phyloP scores from a whole-genome alignment of 768 basidiomycete species.

The Amanita inopinata region DNA sequence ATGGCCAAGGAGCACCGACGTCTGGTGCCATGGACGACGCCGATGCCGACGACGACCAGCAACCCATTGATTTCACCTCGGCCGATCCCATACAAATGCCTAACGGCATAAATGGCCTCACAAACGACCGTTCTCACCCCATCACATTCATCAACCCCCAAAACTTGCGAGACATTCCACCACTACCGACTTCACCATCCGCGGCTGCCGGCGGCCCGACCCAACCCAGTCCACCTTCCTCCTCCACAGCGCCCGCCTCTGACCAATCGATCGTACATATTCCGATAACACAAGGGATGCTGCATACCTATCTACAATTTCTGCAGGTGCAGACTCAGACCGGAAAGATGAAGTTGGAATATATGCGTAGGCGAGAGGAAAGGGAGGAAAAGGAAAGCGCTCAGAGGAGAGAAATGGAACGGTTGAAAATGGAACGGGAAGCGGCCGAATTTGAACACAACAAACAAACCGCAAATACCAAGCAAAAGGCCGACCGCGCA shows the following conservation, averaged over 20 bases:
- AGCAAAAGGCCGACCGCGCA: constrained; percentile 57
- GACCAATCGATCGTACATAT: constrained; percentile 39
- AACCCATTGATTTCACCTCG: constrained; percentile 30
- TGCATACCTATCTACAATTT: constrained; percentile 47
- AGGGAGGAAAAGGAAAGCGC: constrained; percentile 53
- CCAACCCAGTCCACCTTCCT: constrained; percentile 10
- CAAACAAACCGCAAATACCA: constrained; percentile 40
- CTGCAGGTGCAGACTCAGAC: constrained; percentile 62
- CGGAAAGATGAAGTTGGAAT: constrained; percentile 61
- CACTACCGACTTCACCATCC: constrained; percentile 10
- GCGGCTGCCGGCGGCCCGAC: constrained; percentile 14
- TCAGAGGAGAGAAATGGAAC: constrained; percentile 42
- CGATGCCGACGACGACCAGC: constrained; percentile 41
- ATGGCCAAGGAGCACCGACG: constrained; percentile 22
- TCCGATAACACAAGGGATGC: constrained; percentile 45
- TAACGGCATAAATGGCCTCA: constrained; percentile 22
- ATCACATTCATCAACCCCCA: constrained; percentile 8
- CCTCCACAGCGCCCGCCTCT: constrained; percentile 10
- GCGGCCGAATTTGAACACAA: constrained; percentile 43
- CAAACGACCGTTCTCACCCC: constrained; percentile 16
- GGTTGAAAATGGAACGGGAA: constrained; percentile 45
- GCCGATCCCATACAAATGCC: constrained; percentile 21
- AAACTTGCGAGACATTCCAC: constrained; percentile 10
- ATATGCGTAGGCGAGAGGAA: constrained; percentile 56
- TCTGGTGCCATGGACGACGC: constrained; percentile 29